Conservation (phyloP, 2,329 filamentous ascomycete species). For the Pseudocercospora musae region DNA sequence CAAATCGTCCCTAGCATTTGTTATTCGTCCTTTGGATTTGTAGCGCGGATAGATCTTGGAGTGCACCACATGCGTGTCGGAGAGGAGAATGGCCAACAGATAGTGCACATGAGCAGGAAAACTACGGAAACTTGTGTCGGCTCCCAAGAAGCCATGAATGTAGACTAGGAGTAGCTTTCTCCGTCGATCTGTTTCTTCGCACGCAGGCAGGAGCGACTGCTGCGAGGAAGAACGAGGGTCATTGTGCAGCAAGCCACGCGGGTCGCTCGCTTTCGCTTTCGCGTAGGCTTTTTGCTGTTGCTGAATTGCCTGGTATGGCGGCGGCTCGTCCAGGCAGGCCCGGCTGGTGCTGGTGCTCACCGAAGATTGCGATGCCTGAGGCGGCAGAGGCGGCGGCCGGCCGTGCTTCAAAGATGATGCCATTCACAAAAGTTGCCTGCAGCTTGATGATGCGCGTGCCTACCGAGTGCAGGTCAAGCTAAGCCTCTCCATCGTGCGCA, state of each 20-base stretch:
- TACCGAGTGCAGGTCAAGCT: no score
- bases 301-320: slow-evolving; percentile 18
- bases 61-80: slow-evolving; percentile 74
- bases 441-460: no score
- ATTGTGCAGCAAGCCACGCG: slow-evolving; percentile 13
- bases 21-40: slow-evolving; percentile 68
- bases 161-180: slow-evolving; percentile 71
- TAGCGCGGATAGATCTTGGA: slow-evolving; percentile 83
- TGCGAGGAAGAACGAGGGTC: slow-evolving; percentile 47
- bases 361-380: neutral
- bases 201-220: slow-evolving; percentile 44
- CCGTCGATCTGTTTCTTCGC: slow-evolving; percentile 34
- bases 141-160: slow-evolving; percentile 87
- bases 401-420: neutral
- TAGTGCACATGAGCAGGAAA: slow-evolving; percentile 87
- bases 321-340: slow-evolving; percentile 17
- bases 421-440: neutral
- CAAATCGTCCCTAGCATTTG: slow-evolving; percentile 76
- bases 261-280: slow-evolving; percentile 15
- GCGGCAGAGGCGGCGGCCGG: slow-evolving; percentile 5
- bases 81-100: slow-evolving; percentile 63
- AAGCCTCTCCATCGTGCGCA: neutral
- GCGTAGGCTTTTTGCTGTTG: slow-evolving; percentile 20
- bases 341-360: no score
- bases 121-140: slow-evolving; percentile 79